Base-by-base conservation (phyloP, 352 stramenopile genomes). In the Phytophthora foliorum region DNA sequence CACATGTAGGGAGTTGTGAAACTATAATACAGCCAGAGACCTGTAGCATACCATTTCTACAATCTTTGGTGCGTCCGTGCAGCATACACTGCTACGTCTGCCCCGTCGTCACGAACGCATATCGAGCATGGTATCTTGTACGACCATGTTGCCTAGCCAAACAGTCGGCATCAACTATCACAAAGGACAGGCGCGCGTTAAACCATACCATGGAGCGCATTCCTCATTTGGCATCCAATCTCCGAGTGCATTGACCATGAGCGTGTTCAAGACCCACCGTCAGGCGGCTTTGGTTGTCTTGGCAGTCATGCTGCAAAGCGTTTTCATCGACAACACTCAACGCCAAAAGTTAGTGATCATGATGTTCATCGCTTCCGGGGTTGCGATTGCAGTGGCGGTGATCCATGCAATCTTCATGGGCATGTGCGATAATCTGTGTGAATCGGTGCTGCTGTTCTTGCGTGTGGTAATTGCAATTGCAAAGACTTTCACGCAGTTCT, bases 251-350 rank as follows among this genome's bases (percentile, higher is more conserved):
- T 62, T 32, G n/a, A 34, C 31, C 14, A 56, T 65, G 52, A 60
- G 60, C 21, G 42, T 29, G 27, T 38, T 49, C 57, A 63, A 60
- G 57, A 27, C 31, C 14, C 64, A 42, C 14, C 58, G 44, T 6
- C 59, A 48, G 7, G 21, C 51, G 50, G 57, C 49, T 2, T 46
- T 72, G 4, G 7, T 50, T 34, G 32, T 42, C 1, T 22, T 67
- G 32, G 65, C 36, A n/a, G 21, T 58, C 36, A 36, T 68, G n/a
- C 46, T 68, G 22, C 57, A 67, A 29, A 49, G 65, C n/a, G 38
- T 58, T 22, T 56, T 53, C 49, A 14, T 67, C 6, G 64, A 63
- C 16, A 52, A 2, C 21, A 45, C 19, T 9, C 58, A 64, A 25
- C 59, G 22, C 5, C 24, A 67, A n/a, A 58, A 52, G 19, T 31